Conservation (phyloP, 1,284 basidiomycete genomes). For the Rhizoctonia solani region DNA sequence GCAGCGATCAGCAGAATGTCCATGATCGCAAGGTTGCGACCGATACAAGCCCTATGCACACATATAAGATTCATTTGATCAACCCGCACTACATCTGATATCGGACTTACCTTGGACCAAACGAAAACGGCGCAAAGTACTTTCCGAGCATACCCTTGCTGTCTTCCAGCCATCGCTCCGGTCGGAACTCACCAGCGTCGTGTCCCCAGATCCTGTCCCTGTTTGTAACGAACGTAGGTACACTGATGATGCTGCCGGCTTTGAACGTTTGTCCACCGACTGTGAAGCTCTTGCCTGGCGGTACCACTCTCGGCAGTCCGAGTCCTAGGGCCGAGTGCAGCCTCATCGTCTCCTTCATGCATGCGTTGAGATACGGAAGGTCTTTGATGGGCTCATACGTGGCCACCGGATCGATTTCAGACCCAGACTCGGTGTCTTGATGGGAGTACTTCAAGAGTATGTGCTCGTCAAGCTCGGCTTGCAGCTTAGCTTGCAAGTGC, state of each 20-base stretch:
- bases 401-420: slow-evolving; percentile 50
- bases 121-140: slow-evolving; percentile 76
- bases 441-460: slow-evolving; percentile 44
- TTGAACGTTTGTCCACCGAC: slow-evolving; percentile 66
- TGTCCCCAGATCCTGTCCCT: slow-evolving; percentile 71
- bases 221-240: slow-evolving; percentile 77
- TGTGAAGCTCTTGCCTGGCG: slow-evolving; percentile 64
- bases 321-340: slow-evolving; percentile 66
- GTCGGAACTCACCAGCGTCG: slow-evolving; percentile 63
- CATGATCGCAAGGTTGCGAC: slow-evolving; percentile 70
- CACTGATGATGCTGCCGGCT: slow-evolving; percentile 70
- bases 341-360: slow-evolving; percentile 80
- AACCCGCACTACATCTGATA: background rate
- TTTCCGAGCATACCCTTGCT: slow-evolving; percentile 69
- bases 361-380: slow-evolving; percentile 84
- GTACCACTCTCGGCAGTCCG: slow-evolving; percentile 78
- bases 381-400: slow-evolving; percentile 72
- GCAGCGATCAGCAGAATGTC: slow-evolving; percentile 75
- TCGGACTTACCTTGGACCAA: slow-evolving; percentile 59
- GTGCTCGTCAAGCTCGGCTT: slow-evolving; percentile 77
- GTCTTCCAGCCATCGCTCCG: slow-evolving; percentile 57
- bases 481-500: slow-evolving; percentile 67
- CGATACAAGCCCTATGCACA: background rate
- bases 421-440: background rate
- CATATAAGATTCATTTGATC: background rate